Conservation (phyloP, 768 basidiomycete species). For the Mycena haematopus region DNA sequence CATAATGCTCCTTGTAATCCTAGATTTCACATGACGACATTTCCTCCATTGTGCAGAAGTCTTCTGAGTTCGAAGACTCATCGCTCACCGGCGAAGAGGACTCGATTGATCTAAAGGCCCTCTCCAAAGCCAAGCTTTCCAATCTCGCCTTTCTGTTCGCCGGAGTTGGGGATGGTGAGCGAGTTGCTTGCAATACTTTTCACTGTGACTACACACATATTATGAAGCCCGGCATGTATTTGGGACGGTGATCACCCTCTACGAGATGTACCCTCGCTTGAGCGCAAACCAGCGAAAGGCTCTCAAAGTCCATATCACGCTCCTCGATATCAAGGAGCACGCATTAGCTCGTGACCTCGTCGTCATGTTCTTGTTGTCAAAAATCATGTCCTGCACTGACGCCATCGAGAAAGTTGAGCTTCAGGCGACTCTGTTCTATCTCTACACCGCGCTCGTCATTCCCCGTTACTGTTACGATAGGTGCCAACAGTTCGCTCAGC, state of each 20-base stretch:
- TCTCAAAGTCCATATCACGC: neutral
- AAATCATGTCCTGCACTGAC: neutral
- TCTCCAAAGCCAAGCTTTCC: neutral
- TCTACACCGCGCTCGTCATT: slow-evolving; percentile 1
- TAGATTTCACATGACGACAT: slow-evolving; percentile 7
- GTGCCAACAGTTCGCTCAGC: neutral
- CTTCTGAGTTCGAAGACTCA: neutral
- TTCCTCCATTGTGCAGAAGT: neutral
- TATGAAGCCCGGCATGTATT: slow-evolving; percentile 6
- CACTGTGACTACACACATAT: no score
- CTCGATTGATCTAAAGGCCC: neutral
- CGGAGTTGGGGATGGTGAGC: slow-evolving; percentile 6
- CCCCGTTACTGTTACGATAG: slow-evolving; percentile 5
- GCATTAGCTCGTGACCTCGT: slow-evolving; percentile 5
- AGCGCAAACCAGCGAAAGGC: neutral
- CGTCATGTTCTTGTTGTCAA: neutral
- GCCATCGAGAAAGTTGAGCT: neutral
- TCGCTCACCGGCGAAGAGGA: neutral
- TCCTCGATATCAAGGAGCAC: slow-evolving; percentile 2
- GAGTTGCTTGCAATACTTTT: no score
- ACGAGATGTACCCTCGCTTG: neutral
- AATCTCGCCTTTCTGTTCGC: neutral
- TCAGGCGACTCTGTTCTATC: neutral
- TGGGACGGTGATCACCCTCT: neutral
- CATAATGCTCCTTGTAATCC: no score